Evolutionary conservation across 2,329 filamentous ascomycete genomes (phyloP), one percentile per base, ranked within the genome.

Genomic region (Penicillium sp.): DNA sequence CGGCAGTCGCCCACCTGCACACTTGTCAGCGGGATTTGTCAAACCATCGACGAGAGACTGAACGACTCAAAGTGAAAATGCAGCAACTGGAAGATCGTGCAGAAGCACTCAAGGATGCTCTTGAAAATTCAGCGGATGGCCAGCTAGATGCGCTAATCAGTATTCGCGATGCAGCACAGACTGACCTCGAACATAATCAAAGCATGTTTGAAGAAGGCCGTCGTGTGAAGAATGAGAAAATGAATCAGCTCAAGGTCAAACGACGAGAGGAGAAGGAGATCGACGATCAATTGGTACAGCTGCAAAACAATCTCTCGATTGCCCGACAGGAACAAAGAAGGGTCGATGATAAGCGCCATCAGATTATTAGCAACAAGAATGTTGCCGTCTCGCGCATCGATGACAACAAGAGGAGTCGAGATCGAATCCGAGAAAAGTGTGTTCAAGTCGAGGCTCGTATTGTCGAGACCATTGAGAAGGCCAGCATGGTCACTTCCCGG

Each of bases 61-160:
- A 68, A 39, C 65, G 72, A n/a, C 66, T 89, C 12, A 77, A 78
- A 49, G 67, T 80, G 35, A 69, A 76, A 3, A 64, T 78, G 32
- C 83, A 88, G 51, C 69, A 73, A 44, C 79, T 83, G 5, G 78
- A 85, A 44, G 82, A 84, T 44, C 72, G 75, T 5, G 75, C 86
- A 29, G 79, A 81, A 46, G 80, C 82, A 39, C 75, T 94, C 35
- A 83, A 88, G 52, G 76, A 86, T 50, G 84, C 78, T 9, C 71
- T 83, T 38, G 79, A 81, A 48, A 71, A 68, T 43, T 74, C 85
- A 3, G 80, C 82, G 46, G 88, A 89, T 61, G 83, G 80, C 42
- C 76, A 77, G 45, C 71, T 91, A 1, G 77, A 82, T 39, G 71
- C 71, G 9, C 71, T 89, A 2, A 78, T 78, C 46, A 67, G 73